Evolutionary conservation across 139 green algal genomes (phyloP).

Genomic region (Nannochloris sp.): DNA sequence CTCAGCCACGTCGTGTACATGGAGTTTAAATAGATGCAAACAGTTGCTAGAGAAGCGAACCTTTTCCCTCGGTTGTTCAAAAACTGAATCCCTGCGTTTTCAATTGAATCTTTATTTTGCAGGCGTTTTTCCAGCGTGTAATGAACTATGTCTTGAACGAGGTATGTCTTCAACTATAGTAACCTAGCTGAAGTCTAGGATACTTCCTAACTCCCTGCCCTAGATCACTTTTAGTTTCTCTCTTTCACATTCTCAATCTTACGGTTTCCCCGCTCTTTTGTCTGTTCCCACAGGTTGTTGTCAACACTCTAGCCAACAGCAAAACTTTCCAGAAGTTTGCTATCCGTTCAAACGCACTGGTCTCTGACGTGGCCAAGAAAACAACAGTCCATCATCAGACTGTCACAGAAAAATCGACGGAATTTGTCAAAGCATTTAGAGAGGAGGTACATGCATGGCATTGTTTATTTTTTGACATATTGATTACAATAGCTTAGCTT

Average conservation of each 20-base stretch:
- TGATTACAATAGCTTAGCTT: background rate
- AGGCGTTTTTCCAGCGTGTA: conserved; percentile 52
- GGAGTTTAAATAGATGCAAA: too few species aligned
- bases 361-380: conserved; percentile 47
- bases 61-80: too few species aligned
- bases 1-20: too few species aligned
- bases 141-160: conserved; percentile 59
- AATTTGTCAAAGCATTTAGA: conserved; percentile 34
- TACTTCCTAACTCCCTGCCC: too few species aligned
- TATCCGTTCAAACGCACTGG: conserved; percentile 37
- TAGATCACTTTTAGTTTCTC: too few species aligned
- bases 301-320: conserved; percentile 57
- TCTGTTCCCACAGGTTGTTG: conserved; percentile 28
- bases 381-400: conserved; percentile 11
- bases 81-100: too few species aligned
- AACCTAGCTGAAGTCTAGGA: too few species aligned
- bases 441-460: conserved; percentile 30
- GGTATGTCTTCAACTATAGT: conserved; percentile 11
- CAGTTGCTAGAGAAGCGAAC: too few species aligned
- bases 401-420: conserved; percentile 17
- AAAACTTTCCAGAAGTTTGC: conserved; percentile 63
- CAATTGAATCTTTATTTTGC: too few species aligned
- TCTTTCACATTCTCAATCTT: conserved; percentile 1
- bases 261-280: too few species aligned
- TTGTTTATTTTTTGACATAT: background rate